phyloP scores from a whole-genome alignment of 805 yeast genomes.

The Dipodascopsis tothii region DNA sequence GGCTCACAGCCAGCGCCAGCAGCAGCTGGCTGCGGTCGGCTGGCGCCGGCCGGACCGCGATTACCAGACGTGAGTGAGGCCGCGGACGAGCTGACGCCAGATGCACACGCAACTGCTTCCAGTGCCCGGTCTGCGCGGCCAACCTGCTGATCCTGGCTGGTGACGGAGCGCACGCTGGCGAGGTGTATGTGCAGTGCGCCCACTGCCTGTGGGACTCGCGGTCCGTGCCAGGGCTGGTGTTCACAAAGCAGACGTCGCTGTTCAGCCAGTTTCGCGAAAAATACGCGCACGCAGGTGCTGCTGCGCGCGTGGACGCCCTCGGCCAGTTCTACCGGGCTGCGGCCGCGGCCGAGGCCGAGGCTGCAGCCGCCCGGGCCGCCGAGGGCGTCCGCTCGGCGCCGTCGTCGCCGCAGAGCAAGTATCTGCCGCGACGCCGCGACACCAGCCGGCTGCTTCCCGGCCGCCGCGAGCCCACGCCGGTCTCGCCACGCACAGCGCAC shows the following conservation, averaged over 20 bases:
- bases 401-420: neutral
- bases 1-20: neutral
- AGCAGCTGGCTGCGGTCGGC: neutral
- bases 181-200: constrained; percentile 14
- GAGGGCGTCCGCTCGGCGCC: neutral
- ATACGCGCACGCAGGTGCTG: too few relatives aligned
- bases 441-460: neutral
- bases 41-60: neutral
- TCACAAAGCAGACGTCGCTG: neutral
- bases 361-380: neutral
- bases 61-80: neutral
- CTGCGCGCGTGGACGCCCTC: neutral
- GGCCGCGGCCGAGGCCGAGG: neutral
- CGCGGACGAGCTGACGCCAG: constrained; percentile 16
- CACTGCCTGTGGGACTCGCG: constrained; percentile 19
- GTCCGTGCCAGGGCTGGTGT: neutral
- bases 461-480: too few relatives aligned
- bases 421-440: neutral
- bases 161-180: neutral
- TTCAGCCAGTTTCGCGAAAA: neutral
- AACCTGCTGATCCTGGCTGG: constrained; percentile 12
- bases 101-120: constrained; percentile 33
- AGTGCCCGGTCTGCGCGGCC: constrained; percentile 31
- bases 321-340: neutral
- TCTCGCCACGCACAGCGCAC: neutral